phyloP scores from a whole-genome alignment of 2,329 filamentous ascomycete species.

The Endothia cerciana region DNA sequence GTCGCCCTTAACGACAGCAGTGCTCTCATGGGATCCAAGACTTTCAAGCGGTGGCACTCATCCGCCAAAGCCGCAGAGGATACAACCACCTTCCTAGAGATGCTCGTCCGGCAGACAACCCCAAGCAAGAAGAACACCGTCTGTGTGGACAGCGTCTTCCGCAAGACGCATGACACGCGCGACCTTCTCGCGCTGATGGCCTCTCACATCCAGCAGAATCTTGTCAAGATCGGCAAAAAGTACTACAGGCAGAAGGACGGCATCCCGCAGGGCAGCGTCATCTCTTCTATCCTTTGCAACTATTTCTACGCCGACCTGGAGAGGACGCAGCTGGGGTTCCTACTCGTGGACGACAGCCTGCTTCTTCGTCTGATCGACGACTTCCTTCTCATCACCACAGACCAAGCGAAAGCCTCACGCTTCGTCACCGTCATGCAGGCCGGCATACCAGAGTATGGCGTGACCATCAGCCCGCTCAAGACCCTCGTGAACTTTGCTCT shows the following conservation, averaged over 20 bases:
- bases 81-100: conserved; percentile 47
- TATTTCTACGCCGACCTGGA: conserved; percentile 96
- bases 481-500: conserved; percentile 84
- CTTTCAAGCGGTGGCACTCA: conserved; percentile 55
- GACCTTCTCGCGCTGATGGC: conserved; percentile 70
- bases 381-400: conserved; percentile 83
- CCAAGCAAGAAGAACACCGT: conserved; percentile 66
- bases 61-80: conserved; percentile 52
- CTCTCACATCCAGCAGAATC: conserved; percentile 81
- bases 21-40: conserved; percentile 39
- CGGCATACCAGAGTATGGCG: conserved; percentile 79
- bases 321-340: conserved; percentile 67
- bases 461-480: conserved; percentile 76
- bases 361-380: conserved; percentile 88
- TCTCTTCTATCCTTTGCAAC: conserved; percentile 88
- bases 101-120: conserved; percentile 46
- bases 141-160: conserved; percentile 72
- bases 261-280: conserved; percentile 89
- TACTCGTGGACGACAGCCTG: conserved; percentile 62
- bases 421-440: conserved; percentile 83
- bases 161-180: conserved; percentile 58
- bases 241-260: conserved; percentile 86
- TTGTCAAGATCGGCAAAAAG: conserved; percentile 86
- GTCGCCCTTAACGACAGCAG: conserved; percentile 55
- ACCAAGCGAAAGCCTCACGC: conserved; percentile 64